Evolutionary conservation across 495 filamentous ascomycete species (phyloP), one percentile per base, ranked within the genome.

Genomic region (Tirmania nivea): DNA sequence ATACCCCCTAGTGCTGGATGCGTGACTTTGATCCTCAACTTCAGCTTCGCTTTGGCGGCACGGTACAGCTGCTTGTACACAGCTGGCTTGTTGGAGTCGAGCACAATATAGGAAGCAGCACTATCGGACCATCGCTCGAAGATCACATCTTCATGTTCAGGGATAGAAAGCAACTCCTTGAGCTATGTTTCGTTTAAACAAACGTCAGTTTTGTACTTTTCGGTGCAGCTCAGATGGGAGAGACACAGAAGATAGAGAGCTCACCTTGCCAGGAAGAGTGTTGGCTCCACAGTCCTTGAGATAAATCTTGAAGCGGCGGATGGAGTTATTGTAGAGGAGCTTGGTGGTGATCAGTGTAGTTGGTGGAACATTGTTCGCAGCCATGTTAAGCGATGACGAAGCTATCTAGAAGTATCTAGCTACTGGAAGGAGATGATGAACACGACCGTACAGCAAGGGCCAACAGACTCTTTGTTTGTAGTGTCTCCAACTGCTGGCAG

Each of bases 101-200:
- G 78, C 9, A 71, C 72, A 57, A 95, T 73, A 68, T 81, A 95
- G 58, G 78, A 72, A 31, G 73, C 78, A 56, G 86, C 86, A 63
- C 87, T 94, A 66, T 99, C 90, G 54, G 92, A 96, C 69, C 86
- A 99, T 48, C 90, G 84, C 73, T 99, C 90, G 61, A 96, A 80
- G 59, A 83, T 64, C 65, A 84, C 77, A 50, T 77, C 69, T 53
- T 78, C 73, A 59, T 78, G 75, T 10, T 71, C 63, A n/a, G 80
- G 74, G 62, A 96, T 79, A 52, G 68, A 67, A 39, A 97, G 78
- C 31, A 84, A 72, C 54, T 67, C 66, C 57, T 83, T 84, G 54
- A 97, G 77, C 90, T 97, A 58, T 35, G 7, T 31, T 31, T 31
- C 7, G 25, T 31, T n/a, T 31, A 31, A 31, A 54, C 36, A 14